These are phyloP conservation scores for Ascochyta koolunga DNA, from an alignment of 2,329 filamentous ascomycete species.

Conservation along the genomic window DNA sequence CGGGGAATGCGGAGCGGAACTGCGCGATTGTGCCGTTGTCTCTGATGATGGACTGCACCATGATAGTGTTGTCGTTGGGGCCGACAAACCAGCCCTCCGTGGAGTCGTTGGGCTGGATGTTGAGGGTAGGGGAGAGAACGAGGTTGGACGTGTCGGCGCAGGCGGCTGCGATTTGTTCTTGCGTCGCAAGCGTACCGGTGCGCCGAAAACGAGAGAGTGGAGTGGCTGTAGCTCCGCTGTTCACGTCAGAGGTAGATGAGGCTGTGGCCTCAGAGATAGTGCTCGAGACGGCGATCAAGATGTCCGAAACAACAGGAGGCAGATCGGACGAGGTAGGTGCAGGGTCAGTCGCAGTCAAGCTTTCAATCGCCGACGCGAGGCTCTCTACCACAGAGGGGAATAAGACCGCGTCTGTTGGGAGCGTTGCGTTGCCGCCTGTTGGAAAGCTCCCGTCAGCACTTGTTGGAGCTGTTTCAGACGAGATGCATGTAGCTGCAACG, in stretches of 20 bases:
- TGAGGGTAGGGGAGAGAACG: slow-evolving; percentile 36
- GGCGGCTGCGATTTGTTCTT: slow-evolving; percentile 32
- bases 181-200: slow-evolving; percentile 28
- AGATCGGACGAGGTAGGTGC: background rate
- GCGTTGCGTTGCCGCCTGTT: background rate
- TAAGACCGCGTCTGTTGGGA: background rate
- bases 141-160: slow-evolving; percentile 33
- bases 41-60: slow-evolving; percentile 18
- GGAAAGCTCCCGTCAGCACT: slow-evolving; percentile 3
- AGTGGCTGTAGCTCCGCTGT: background rate
- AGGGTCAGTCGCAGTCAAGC: background rate
- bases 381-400: background rate
- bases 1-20: slow-evolving; percentile 31
- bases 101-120: slow-evolving; percentile 17
- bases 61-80: slow-evolving; percentile 23
- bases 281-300: slow-evolving; percentile 7
- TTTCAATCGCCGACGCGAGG: background rate
- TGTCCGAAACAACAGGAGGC: slow-evolving; percentile 3
- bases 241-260: background rate
- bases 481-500: slow-evolving; percentile 7
- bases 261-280: slow-evolving; percentile 5
- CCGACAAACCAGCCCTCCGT: slow-evolving; percentile 31
- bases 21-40: slow-evolving; percentile 25
- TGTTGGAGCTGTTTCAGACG: background rate
- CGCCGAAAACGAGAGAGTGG: slow-evolving; percentile 16